A percentile compares a stretch with the other conserved stretches of the same genome.
phyloP scores from a whole-genome alignment of 2,329 filamentous ascomycete species.

The Penicillium sclerotiorum region DNA sequence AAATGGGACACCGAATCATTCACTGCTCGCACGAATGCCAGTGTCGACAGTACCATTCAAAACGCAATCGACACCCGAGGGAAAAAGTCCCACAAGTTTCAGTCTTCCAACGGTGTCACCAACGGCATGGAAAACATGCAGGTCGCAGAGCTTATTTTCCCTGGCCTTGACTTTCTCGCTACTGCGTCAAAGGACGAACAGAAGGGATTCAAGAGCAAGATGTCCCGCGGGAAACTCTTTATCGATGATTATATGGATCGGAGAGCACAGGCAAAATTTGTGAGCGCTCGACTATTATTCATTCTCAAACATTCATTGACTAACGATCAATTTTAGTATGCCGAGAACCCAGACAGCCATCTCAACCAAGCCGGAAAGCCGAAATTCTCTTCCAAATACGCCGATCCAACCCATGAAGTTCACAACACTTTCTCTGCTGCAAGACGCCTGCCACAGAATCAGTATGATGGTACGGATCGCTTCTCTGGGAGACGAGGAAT shows the following conservation, averaged over 20 bases:
- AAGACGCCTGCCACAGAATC: too few species aligned
- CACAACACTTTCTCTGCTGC: neutral
- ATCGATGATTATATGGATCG: neutral
- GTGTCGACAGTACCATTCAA: neutral
- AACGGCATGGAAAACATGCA: neutral
- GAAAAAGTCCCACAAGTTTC: neutral
- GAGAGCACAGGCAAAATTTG: neutral
- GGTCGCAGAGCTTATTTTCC: neutral
- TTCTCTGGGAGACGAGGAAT: neutral
- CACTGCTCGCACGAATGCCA: neutral
- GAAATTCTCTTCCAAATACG: neutral
- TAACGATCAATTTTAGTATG: neutral
- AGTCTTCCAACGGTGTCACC: neutral
- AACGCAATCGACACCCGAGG: neutral
- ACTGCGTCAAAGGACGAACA: neutral
- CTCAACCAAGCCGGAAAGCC: neutral
- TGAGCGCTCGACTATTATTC: neutral
- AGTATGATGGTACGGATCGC: neutral
- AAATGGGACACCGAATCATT: neutral
- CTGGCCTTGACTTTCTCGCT: neutral
- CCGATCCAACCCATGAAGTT: neutral
- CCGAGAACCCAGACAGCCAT: neutral
- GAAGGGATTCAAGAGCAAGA: neutral
- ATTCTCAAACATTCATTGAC: too few species aligned
- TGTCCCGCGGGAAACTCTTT: neutral